phyloP scores from a whole-genome alignment of 106 monocot genomes.

The Platanthera zijinensis region DNA sequence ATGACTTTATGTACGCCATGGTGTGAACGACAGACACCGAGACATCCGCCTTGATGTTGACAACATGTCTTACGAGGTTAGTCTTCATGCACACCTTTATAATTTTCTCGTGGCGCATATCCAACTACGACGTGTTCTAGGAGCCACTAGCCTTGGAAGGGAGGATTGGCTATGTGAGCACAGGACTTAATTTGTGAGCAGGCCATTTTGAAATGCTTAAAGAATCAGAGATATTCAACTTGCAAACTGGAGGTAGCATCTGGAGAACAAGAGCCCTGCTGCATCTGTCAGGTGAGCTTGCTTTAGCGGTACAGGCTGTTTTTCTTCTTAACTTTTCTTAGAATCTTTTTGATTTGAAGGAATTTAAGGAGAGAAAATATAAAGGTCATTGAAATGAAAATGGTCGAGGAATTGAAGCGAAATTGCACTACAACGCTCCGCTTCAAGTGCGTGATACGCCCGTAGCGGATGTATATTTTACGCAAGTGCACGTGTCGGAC shows the following conservation, averaged over 20 bases:
- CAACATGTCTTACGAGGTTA: constrained; percentile 81
- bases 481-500: no score
- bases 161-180: constrained; percentile 75
- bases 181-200: constrained; percentile 76
- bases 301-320: not conserved
- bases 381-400: no score
- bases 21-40: constrained; percentile 46
- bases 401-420: no score
- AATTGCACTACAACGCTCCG: no score
- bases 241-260: constrained; percentile 3
- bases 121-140: constrained; percentile 21
- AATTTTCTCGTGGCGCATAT: not conserved
- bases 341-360: no score
- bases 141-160: constrained; percentile 78
- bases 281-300: constrained; percentile 41
- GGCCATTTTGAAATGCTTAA: constrained; percentile 44
- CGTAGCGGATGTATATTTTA: no score
- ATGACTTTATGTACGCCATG: constrained; percentile 9
- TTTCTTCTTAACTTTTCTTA: not conserved
- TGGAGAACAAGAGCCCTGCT: constrained; percentile 42
- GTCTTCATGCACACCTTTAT: not conserved
- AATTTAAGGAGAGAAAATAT: no score
- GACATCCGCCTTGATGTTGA: constrained; percentile 72
- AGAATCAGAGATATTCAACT: constrained; percentile 28
- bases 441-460: no score